phyloP scores from a whole-genome alignment of 2,329 filamentous ascomycete species.

The Diaporthe sp. region DNA sequence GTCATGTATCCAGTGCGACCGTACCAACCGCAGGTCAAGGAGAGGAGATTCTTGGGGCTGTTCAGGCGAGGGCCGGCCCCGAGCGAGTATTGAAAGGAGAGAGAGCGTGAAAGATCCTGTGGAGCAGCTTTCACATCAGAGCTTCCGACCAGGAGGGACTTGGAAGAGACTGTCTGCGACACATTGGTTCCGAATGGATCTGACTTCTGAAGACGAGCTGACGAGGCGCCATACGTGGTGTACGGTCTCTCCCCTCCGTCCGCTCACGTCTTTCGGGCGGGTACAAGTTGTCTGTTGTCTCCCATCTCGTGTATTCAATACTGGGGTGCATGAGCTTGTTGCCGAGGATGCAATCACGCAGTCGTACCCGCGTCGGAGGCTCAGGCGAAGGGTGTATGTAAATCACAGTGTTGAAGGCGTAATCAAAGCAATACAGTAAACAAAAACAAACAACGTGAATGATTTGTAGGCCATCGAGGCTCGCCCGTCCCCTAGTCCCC shows the following conservation, averaged over 20 bases:
- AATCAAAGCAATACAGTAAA: background rate
- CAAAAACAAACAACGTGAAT: background rate
- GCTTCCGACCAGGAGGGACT: background rate
- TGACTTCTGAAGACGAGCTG: background rate
- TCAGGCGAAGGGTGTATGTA: background rate
- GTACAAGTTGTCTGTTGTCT: background rate
- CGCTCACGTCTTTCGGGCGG: background rate
- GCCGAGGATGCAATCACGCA: background rate
- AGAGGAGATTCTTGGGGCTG: constrained; percentile 48
- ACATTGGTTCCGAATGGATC: background rate
- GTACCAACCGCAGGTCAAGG: constrained; percentile 46
- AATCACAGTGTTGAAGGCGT: background rate
- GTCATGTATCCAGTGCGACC: constrained; percentile 51
- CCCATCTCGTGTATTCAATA: background rate
- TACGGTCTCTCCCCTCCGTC: background rate
- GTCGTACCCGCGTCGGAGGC: background rate
- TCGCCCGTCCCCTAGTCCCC: background rate
- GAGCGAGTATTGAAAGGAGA: background rate
- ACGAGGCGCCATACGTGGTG: background rate
- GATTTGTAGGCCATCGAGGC: background rate
- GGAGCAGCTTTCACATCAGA: background rate
- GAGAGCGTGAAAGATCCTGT: background rate
- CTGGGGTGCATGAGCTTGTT: background rate
- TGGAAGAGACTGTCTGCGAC: too few species aligned
- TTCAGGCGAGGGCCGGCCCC: constrained; percentile 43